Conservation (phyloP, 2,329 filamentous ascomycete species). For the Daldinia sp. region DNA sequence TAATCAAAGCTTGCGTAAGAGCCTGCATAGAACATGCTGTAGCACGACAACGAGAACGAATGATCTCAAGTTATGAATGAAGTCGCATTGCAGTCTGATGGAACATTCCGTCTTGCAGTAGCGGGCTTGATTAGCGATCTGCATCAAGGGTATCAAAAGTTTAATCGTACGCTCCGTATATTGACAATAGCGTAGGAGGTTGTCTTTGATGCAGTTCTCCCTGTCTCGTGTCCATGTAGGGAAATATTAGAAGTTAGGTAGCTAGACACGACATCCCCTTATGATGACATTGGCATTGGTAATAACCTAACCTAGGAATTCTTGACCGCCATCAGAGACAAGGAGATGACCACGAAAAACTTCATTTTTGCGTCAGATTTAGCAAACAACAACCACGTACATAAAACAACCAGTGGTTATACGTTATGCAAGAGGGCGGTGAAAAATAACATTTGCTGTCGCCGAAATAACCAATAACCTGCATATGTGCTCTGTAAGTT, state of each 20-base stretch:
- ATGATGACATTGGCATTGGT: background rate
- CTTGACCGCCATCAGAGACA: constrained; percentile 32
- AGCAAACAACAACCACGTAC: constrained; percentile 24
- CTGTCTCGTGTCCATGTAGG: background rate
- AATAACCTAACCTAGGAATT: background rate
- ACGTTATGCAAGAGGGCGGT: constrained; percentile 23
- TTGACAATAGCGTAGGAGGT: constrained; percentile 6
- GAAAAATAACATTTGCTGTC: constrained; percentile 12
- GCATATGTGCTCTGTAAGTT: constrained; percentile 25
- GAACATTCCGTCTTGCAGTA: constrained; percentile 6
- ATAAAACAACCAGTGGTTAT: constrained; percentile 21
- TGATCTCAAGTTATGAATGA: background rate
- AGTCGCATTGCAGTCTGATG: constrained; percentile 13
- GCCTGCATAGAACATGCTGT: constrained; percentile 22
- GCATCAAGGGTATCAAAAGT: constrained; percentile 21
- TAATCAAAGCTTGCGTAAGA: constrained; percentile 32
- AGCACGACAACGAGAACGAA: constrained; percentile 16
- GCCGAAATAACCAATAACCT: constrained; percentile 7
- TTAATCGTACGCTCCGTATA: constrained; percentile 18
- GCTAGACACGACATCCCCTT: background rate
- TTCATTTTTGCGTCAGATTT: constrained; percentile 25
- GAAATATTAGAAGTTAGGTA: background rate
- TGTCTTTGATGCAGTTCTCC: background rate
- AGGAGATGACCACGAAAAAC: constrained; percentile 9
- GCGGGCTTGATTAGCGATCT: constrained; percentile 26